Evolutionary conservation across 768 basidiomycete genomes (phyloP).

Genomic region (Exidia glandulosa): DNA sequence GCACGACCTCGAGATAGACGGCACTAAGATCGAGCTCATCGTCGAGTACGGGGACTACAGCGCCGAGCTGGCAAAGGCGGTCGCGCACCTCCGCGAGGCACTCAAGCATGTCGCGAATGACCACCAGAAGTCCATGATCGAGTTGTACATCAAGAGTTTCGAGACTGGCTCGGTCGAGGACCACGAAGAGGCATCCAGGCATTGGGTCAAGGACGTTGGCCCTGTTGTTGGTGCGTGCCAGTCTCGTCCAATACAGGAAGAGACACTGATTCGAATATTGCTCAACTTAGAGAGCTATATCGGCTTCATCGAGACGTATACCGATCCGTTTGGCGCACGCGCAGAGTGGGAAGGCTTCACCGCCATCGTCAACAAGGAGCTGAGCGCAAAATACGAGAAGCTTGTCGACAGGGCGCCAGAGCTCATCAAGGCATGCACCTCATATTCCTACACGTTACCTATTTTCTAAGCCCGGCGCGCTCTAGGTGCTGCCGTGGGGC

Average conservation of each 20-base stretch:
- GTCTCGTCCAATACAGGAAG: no score
- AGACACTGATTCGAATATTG: no score
- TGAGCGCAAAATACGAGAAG: conserved; percentile 70
- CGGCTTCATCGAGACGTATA: conserved; percentile 77
- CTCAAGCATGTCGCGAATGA: conserved; percentile 46
- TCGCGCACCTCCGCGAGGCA: conserved; percentile 12
- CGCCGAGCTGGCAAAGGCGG: conserved; percentile 39
- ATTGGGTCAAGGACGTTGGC: conserved; percentile 81
- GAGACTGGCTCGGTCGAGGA: conserved; percentile 66
- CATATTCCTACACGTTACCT: conserved; percentile 24
- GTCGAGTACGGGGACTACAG: conserved; percentile 73
- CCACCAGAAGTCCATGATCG: conserved; percentile 62
- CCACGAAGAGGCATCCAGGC: conserved; percentile 64
- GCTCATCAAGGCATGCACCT: conserved; percentile 69
- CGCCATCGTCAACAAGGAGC: conserved; percentile 75
- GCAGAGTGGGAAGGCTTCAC: conserved; percentile 94
- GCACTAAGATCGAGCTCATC: conserved; percentile 35
- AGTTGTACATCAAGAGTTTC: conserved; percentile 71
- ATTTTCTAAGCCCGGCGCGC: conserved; percentile 22
- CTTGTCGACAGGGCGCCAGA: conserved; percentile 69
- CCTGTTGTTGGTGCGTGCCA: no score
- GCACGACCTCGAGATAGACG: conserved; percentile 37
- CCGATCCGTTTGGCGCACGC: conserved; percentile 83
- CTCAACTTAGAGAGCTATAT: conserved; percentile 82
- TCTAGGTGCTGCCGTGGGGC: conserved; percentile 20